phyloP scores from a whole-genome alignment of 345 rosid species.

The Acer saccharum region DNA sequence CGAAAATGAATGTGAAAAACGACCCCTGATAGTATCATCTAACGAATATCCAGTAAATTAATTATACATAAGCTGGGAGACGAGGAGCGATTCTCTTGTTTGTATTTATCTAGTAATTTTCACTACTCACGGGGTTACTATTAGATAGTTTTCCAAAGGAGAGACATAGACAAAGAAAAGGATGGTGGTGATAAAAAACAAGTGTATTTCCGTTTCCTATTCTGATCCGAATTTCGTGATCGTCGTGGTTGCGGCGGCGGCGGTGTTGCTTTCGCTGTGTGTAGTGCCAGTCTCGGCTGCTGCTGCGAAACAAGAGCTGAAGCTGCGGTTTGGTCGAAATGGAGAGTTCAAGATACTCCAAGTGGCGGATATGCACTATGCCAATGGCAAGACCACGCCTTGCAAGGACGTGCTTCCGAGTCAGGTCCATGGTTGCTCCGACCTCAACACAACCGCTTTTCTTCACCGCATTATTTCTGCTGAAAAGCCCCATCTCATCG shows the following conservation, averaged over 20 bases:
- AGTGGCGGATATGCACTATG: constrained; percentile 95
- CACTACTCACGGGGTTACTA: background rate
- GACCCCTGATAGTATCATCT: no score
- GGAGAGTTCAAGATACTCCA: constrained; percentile 89
- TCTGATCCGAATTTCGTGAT: background rate
- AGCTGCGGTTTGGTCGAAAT: constrained; percentile 48
- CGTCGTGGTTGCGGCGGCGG: background rate
- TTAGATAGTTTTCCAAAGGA: no score
- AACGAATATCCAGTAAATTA: no score
- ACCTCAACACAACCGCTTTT: constrained; percentile 86
- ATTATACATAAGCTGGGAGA: no score
- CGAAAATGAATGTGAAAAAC: no score
- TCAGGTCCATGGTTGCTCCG: constrained; percentile 63
- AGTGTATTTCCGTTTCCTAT: constrained; percentile 2
- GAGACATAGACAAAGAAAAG: background rate
- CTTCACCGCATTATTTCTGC: constrained; percentile 66
- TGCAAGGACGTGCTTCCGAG: constrained; percentile 55
- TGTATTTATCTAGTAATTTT: background rate
- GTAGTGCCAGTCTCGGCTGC: constrained; percentile 20
- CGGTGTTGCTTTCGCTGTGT: constrained; percentile 25
- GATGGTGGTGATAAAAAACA: background rate
- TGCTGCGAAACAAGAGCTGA: constrained; percentile 22
- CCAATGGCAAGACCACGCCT: constrained; percentile 56
- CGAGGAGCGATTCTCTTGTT: background rate
- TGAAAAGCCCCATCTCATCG: constrained; percentile 81